Base-by-base conservation (phyloP, 305 asterid genomes). In the Solanum hybrid region DNA sequence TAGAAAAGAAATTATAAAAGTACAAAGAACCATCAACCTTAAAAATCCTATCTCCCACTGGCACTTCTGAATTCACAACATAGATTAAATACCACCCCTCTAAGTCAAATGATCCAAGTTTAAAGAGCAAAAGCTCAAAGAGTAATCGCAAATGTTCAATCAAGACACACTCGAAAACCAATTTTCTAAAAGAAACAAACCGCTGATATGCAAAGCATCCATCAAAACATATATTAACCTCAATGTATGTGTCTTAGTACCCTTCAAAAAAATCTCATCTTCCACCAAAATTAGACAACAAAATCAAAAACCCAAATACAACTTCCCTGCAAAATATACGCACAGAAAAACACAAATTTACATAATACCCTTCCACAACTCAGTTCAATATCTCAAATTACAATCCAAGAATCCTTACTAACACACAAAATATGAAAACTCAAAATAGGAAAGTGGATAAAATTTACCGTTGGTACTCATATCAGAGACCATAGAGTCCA, bases 401-500 rank as follows among this genome's bases (percentile, higher is more conserved):
- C 3, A 26, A n/a, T 82, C 12, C 34, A 80, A 80, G 86, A 80
- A 24, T 7, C n/a, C 86, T n/a, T 61, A 61, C 12, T 61, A 61
- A 61, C 72, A 61, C 72, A 61, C 31, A 20, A 10, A 22, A 31
- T 24, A 79, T n/a, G 32, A 65, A 79, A 36, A 89, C 22, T 45
- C 32, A 29, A 84, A 89, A 27, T 10, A 34, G 80, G 57, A 20
- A 39, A 70, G 24, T 75, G 1, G 14, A 75, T 77, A 31, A 20
- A 39, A 77, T 31, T 77, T 93, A 97, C 99, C 99, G 80, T 97
- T 97, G 37, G 77, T 89, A 26, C 98, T 92, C 99, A 97, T 97
- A 91, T 97, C 99, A 61, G 99, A 97, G 38, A 97, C 98, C 93
- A 94, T 95, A 5, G 98, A 93, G 86, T 97, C 96, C 98, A 97